Evolutionary conservation across 140 eudicot species (phyloP), one percentile per base, ranked within the genome.

Genomic region (Bidens hawaiensis): DNA sequence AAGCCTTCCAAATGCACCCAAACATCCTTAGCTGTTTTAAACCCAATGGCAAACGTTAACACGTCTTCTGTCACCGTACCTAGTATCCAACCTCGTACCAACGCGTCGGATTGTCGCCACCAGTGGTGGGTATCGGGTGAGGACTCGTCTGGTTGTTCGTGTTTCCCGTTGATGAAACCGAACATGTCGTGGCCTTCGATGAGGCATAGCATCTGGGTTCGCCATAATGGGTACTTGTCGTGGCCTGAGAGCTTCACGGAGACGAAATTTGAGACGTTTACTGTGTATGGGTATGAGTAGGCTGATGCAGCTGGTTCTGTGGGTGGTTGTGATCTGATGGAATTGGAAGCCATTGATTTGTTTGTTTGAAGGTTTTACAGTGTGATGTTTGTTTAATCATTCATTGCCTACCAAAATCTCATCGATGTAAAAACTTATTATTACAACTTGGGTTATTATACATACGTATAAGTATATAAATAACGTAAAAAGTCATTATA

Each of bases 41-140:
- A 17, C 8, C 47, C 46, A 23, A 70, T 25, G 4, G 48, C 40
- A 17, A 8, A 33, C n/a, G 10, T 16, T 12, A 76, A 56, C 2
- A 76, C 38, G 17, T 49, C 60, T 6, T 48, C 77, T 7, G 69
- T 36, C 4, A 75, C 3, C 2, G 75, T 61, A 14, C 75, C 75
- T 22, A 76, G 7, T 8, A 76, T 76, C 81, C 81, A 76, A 14
- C 81, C 81, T 0, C 76, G 72, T 25, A 76, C 19, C 12, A 76
- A 72, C 51, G 77, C 67, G 59, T 76, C 81, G 30, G 81, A 76
- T 49, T 63, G 70, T 14, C 60, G 45, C 81, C 77, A 76, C 45
- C 57, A 15, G 56, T 21, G 64, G 7, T 19, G 17, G 5, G 24
- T 46, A 1, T 65, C 67, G 10, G 57, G 43, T 0, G 14, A 5